These are phyloP conservation scores for Cyberlindnera japonica DNA, from an alignment of 805 yeast species.

Conservation along the genomic window DNA sequence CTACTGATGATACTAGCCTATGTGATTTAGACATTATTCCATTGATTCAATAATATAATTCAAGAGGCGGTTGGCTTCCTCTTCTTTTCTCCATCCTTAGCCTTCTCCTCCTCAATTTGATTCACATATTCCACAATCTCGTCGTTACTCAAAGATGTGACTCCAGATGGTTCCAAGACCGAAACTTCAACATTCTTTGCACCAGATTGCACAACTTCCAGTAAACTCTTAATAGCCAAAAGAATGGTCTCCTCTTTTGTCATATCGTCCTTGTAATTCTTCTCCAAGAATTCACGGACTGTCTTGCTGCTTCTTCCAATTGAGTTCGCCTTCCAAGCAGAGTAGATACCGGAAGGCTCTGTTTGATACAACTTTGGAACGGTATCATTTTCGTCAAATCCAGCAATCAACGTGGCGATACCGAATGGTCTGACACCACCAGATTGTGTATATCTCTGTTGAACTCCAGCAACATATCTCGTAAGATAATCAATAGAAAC, in stretches of 20 bases:
- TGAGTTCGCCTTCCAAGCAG: conserved; percentile 97
- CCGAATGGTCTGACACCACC: conserved; percentile 99
- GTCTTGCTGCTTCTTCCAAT: conserved; percentile 95
- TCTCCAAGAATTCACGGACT: conserved; percentile 91
- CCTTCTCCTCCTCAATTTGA: conserved; percentile 19
- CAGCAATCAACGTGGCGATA: conserved; percentile 90
- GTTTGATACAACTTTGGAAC: conserved; percentile 87
- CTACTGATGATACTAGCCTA: conserved; percentile 1
- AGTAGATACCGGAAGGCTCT: conserved; percentile 95
- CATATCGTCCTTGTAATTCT: conserved; percentile 64
- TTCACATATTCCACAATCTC: conserved; percentile 16
- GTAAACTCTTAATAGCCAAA: conserved; percentile 78
- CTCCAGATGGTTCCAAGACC: conserved; percentile 64
- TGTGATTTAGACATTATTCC: background rate
- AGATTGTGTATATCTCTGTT: conserved; percentile 93
- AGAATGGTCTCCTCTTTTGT: conserved; percentile 68
- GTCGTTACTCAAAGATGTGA: conserved; percentile 11
- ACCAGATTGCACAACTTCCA: conserved; percentile 98
- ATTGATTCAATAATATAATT: background rate
- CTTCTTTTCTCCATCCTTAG: conserved; percentile 18
- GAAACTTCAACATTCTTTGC: conserved; percentile 94
- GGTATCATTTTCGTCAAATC: conserved; percentile 83
- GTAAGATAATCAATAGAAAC: conserved; percentile 90
- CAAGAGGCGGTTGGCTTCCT: conserved; percentile 15
- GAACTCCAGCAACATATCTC: conserved; percentile 94